Conservation (phyloP, 2,329 filamentous ascomycete species). For the Coniochaeta ligniaria region DNA sequence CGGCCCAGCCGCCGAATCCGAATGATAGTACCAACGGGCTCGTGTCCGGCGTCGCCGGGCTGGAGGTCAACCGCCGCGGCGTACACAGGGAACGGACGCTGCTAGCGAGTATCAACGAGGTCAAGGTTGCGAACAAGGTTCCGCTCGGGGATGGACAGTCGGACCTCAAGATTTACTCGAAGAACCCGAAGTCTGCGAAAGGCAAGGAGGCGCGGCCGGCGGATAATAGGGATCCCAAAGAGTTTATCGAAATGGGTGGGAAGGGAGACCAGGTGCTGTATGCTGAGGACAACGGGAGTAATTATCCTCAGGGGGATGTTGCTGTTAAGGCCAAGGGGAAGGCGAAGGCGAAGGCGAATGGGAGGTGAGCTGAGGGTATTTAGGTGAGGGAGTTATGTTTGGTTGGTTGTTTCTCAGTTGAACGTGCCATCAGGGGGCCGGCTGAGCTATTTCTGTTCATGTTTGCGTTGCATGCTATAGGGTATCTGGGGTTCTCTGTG, state of each 20-base stretch:
- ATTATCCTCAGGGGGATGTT: slow-evolving; percentile 37
- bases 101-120: slow-evolving; percentile 72
- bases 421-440: background rate
- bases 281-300: slow-evolving; percentile 49
- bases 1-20: slow-evolving; percentile 49
- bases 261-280: slow-evolving; percentile 78
- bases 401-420: background rate
- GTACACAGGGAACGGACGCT: slow-evolving; percentile 77
- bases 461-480: background rate
- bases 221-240: slow-evolving; percentile 57
- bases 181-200: slow-evolving; percentile 49
- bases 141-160: slow-evolving; percentile 45
- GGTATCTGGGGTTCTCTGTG: background rate
- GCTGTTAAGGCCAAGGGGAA: slow-evolving; percentile 12
- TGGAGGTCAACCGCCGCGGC: slow-evolving; percentile 81
- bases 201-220: slow-evolving; percentile 59
- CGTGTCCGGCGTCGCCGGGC: slow-evolving; percentile 72
- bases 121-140: slow-evolving; percentile 48
- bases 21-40: slow-evolving; percentile 89
- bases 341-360: slow-evolving; percentile 11
- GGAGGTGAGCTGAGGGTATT: background rate
- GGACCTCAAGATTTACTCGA: slow-evolving; percentile 65
- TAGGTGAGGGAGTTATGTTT: background rate
- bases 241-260: slow-evolving; percentile 80
- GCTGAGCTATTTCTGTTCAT: background rate